These are phyloP conservation scores for Collybiopsis luxurians DNA, from an alignment of 768 basidiomycete species.

Conservation along the genomic window DNA sequence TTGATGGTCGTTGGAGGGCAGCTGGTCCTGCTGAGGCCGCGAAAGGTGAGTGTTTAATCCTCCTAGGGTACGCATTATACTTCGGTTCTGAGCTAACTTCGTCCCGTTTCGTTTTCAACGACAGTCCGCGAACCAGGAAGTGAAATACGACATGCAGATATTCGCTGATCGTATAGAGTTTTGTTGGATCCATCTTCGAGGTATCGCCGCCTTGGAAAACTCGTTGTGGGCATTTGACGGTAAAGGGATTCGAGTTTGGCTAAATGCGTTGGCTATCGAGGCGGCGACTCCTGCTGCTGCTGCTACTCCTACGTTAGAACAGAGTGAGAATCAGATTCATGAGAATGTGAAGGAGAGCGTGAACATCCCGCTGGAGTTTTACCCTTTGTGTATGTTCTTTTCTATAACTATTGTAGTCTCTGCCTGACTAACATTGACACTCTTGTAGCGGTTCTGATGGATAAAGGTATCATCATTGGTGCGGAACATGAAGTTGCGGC, in stretches of 20 bases:
- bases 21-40: slow-evolving; percentile 82
- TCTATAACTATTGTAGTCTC: background rate
- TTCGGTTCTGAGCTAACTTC: background rate
- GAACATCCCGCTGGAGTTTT: slow-evolving; percentile 89
- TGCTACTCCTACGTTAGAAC: slow-evolving; percentile 30
- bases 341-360: slow-evolving; percentile 88
- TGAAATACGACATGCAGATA: slow-evolving; percentile 96
- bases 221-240: slow-evolving; percentile 98
- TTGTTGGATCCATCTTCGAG: slow-evolving; percentile 97
- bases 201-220: slow-evolving; percentile 92
- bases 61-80: background rate
- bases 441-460: slow-evolving; percentile 87
- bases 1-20: slow-evolving; percentile 94
- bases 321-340: slow-evolving; percentile 29
- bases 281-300: slow-evolving; percentile 14
- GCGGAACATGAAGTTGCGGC: slow-evolving; percentile 85
- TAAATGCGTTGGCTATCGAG: slow-evolving; percentile 93
- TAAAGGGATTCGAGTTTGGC: slow-evolving; percentile 85
- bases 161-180: slow-evolving; percentile 97
- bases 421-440: slow-evolving; percentile 3
- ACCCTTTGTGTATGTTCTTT: slow-evolving; percentile 76
- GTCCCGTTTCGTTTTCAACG: slow-evolving; percentile 5
- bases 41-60: slow-evolving; percentile 54
- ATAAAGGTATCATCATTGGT: slow-evolving; percentile 97
- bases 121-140: slow-evolving; percentile 81